These are phyloP conservation scores for Neurospora sp. DNA, from an alignment of 2,329 filamentous ascomycete species.

Conservation along the genomic window DNA sequence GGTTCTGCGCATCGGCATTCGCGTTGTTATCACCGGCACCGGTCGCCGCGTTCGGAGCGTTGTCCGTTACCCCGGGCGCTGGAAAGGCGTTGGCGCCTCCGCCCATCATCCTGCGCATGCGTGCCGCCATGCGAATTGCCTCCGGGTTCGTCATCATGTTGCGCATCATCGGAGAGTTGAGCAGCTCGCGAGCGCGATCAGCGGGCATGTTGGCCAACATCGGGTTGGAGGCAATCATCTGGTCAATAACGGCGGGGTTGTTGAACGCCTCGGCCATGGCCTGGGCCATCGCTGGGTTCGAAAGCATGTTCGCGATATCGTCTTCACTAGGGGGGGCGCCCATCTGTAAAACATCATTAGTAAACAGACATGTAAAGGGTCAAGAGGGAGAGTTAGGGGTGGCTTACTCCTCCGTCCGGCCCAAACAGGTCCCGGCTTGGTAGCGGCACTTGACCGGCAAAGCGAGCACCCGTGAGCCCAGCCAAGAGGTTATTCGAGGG, in stretches of 20 bases:
- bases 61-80: slow-evolving; percentile 85
- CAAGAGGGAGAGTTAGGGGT: not conserved
- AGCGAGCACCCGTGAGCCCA: slow-evolving; percentile 83
- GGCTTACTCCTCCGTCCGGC: slow-evolving; percentile 82
- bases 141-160: slow-evolving; percentile 90
- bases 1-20: slow-evolving; percentile 29
- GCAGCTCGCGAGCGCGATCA: slow-evolving; percentile 72
- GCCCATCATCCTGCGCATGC: slow-evolving; percentile 67
- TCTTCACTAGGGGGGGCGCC: slow-evolving; percentile 76
- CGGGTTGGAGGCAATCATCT: slow-evolving; percentile 89
- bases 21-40: slow-evolving; percentile 26
- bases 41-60: slow-evolving; percentile 46
- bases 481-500: slow-evolving; percentile 78
- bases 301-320: slow-evolving; percentile 72
- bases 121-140: slow-evolving; percentile 69
- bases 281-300: slow-evolving; percentile 77
- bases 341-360: slow-evolving; percentile 51
- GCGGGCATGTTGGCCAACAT: slow-evolving; percentile 65
- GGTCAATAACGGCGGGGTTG: slow-evolving; percentile 88
- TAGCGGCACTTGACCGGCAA: slow-evolving; percentile 83
- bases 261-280: slow-evolving; percentile 91
- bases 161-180: slow-evolving; percentile 81
- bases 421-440: slow-evolving; percentile 86
- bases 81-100: slow-evolving; percentile 59
- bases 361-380: not conserved